These are phyloP conservation scores for Trematosphaeria pertusa DNA, from an alignment of 2,329 filamentous ascomycete species.

Conservation along the genomic window DNA sequence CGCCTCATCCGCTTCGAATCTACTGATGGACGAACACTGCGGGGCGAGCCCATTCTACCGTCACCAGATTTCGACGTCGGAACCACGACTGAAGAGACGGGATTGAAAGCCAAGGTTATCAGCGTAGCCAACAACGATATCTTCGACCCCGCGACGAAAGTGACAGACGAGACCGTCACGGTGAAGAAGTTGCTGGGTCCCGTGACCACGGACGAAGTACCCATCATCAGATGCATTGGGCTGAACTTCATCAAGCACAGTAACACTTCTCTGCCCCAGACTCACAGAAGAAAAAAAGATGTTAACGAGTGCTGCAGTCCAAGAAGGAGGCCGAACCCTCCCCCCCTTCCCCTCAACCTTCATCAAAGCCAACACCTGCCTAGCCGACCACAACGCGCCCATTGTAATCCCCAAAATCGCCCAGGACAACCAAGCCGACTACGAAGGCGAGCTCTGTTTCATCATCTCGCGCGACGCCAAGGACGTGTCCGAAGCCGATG, in stretches of 20 bases:
- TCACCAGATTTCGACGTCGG: constrained; percentile 58
- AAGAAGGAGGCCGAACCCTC: constrained; percentile 58
- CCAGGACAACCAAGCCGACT: constrained; percentile 58
- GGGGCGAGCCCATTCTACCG: constrained; percentile 61
- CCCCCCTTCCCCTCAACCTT: constrained; percentile 61
- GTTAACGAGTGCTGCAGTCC: constrained; percentile 48
- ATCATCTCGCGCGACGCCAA: constrained; percentile 62
- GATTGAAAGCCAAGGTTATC: constrained; percentile 61
- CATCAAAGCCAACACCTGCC: constrained; percentile 55
- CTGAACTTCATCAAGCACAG: constrained; percentile 67
- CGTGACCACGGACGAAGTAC: constrained; percentile 58
- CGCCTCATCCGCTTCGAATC: constrained; percentile 63
- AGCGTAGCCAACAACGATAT: constrained; percentile 54
- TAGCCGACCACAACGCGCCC: constrained; percentile 49
- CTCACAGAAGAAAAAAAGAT: not conserved
- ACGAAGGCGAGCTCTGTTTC: constrained; percentile 49
- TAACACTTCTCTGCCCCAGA: constrained; percentile 16
- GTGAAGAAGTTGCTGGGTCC: constrained; percentile 64
- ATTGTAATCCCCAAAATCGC: constrained; percentile 58
- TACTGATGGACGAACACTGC: constrained; percentile 58
- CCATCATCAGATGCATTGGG: constrained; percentile 65
- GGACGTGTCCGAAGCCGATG: constrained; percentile 54
- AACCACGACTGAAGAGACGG: constrained; percentile 54
- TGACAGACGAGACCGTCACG: constrained; percentile 62
- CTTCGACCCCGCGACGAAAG: constrained; percentile 57